Evolutionary conservation across 208 protist genomes (phyloP).

Genomic region (Leishmania mexicana): DNA sequence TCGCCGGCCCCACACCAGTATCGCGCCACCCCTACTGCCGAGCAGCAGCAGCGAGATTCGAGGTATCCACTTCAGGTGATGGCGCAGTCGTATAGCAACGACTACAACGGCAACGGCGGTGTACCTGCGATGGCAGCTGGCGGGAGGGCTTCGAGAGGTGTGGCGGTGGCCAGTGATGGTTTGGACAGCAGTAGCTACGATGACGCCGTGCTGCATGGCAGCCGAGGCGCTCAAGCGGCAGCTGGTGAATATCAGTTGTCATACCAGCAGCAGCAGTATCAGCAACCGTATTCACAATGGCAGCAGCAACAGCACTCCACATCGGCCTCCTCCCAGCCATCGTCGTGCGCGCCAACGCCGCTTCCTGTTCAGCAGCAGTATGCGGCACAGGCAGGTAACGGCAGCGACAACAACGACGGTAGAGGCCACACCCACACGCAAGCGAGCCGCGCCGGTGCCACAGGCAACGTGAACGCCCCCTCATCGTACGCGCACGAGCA

Average conservation of each 20-base stretch:
- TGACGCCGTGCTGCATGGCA: conserved; percentile 3
- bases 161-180: background rate
- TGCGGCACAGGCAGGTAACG: background rate
- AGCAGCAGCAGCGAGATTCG: background rate
- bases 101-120: conserved; percentile 1
- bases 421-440: background rate
- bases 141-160: background rate
- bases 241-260: background rate
- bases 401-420: background rate
- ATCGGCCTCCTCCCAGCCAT: conserved; percentile 2
- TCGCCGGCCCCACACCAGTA: background rate
- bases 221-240: conserved; percentile 4
- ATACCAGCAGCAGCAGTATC: conserved; percentile 1
- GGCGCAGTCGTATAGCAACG: background rate
- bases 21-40: background rate
- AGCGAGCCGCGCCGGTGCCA: background rate
- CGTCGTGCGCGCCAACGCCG: background rate
- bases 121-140: background rate
- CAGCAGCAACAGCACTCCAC: conserved; percentile 9
- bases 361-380: conserved; percentile 2
- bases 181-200: background rate
- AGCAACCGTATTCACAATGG: background rate
- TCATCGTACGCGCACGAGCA: background rate
- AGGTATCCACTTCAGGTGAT: background rate
- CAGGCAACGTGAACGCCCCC: background rate